A percentile compares a stretch with the other conserved stretches of the same genome.
phyloP scores from a whole-genome alignment of 768 basidiomycete genomes.

The Mycena latifolia region DNA sequence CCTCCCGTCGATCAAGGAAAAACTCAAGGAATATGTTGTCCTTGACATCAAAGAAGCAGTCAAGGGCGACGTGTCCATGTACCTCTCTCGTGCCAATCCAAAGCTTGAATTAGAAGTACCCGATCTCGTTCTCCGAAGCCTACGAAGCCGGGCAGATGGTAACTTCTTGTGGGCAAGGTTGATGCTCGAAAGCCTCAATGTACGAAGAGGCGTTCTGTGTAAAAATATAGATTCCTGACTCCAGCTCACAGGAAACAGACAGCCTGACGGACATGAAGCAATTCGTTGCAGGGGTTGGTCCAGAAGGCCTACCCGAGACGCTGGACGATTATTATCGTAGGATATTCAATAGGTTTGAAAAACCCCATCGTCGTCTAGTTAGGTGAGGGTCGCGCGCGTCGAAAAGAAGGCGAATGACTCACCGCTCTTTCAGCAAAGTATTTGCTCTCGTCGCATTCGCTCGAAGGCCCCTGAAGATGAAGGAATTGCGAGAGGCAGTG shows the following conservation, averaged over 20 bases:
- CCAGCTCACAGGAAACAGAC: slow-evolving; percentile 13
- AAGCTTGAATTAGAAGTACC: slow-evolving; percentile 20
- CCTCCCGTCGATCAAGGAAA: slow-evolving; percentile 31
- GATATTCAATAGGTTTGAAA: slow-evolving; percentile 34
- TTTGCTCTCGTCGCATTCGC: slow-evolving; percentile 45
- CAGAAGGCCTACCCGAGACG: slow-evolving; percentile 27
- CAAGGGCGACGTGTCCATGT: slow-evolving; percentile 34
- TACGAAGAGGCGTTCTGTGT: neutral
- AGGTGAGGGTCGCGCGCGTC: slow-evolving; percentile 26
- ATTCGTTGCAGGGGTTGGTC: slow-evolving; percentile 21
- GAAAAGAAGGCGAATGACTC: neutral
- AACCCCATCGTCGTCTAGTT: slow-evolving; percentile 27
- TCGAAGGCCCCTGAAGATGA: slow-evolving; percentile 41
- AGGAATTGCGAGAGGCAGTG: slow-evolving; percentile 42
- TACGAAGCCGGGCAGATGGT: slow-evolving; percentile 39
- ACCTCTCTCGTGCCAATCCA: slow-evolving; percentile 24
- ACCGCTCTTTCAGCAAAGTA: slow-evolving; percentile 38
- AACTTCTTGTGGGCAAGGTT: slow-evolving; percentile 32
- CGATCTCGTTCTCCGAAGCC: slow-evolving; percentile 7
- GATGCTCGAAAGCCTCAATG: slow-evolving; percentile 11
- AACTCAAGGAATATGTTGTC: slow-evolving; percentile 20
- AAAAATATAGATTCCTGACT: neutral
- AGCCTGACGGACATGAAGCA: slow-evolving; percentile 36
- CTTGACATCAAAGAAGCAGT: slow-evolving; percentile 31
- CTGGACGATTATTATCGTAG: slow-evolving; percentile 36